Evolutionary conservation across 2,329 filamentous ascomycete species (phyloP).

Genomic region (Beauveria pseudobassiana): DNA sequence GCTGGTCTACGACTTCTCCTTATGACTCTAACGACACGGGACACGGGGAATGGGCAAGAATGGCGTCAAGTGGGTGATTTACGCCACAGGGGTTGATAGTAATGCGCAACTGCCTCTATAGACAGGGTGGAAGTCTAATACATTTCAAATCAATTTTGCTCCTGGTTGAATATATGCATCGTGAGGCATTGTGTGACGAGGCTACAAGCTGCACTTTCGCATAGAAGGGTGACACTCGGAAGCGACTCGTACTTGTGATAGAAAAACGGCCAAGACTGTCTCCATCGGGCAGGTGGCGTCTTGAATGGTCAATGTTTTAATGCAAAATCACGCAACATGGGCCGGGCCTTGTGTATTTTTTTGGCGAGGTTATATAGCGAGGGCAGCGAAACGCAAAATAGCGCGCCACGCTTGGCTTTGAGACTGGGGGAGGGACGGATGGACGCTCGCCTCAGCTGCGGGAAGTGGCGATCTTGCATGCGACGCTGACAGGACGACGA

Average conservation of each 20-base stretch:
- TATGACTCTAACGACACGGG: conserved; percentile 12
- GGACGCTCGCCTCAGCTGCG: neutral
- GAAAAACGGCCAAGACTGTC: neutral
- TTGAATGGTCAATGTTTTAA: neutral
- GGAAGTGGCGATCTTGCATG: neutral
- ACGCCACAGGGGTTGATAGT: neutral
- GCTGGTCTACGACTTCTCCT: conserved; percentile 13
- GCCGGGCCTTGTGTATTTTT: neutral
- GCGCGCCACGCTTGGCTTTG: neutral
- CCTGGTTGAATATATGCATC: neutral
- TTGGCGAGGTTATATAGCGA: neutral
- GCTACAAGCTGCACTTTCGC: no score
- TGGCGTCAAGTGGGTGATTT: neutral
- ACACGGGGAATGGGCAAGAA: neutral
- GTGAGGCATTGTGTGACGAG: neutral
- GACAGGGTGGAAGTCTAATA: no score
- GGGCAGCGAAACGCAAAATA: neutral
- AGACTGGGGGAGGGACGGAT: neutral
- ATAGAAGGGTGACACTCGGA: neutral
- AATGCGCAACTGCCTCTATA: neutral
- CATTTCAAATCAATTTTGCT: no score
- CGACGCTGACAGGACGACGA: no score
- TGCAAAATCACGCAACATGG: conserved; percentile 1
- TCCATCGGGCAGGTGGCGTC: neutral
- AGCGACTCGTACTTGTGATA: neutral